phyloP scores from a whole-genome alignment of 768 basidiomycete genomes.

The Hypsizygus marmoreus region DNA sequence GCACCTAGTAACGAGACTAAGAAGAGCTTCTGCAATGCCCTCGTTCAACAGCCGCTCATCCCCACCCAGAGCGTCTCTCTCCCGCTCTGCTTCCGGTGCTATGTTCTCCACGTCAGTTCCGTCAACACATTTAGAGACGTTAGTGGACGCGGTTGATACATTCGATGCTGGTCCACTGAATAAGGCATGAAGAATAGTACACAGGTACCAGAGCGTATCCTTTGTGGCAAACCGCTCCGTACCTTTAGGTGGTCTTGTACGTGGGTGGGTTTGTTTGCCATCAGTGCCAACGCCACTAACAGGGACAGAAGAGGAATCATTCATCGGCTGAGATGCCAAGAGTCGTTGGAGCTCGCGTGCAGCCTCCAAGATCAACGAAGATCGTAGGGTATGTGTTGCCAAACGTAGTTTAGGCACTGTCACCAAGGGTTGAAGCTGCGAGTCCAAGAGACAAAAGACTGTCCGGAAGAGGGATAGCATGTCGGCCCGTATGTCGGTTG shows the following conservation, averaged over 20 bases:
- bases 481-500: slow-evolving; percentile 28
- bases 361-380: slow-evolving; percentile 38
- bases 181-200: slow-evolving; percentile 42
- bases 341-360: slow-evolving; percentile 39
- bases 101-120: too few relatives aligned
- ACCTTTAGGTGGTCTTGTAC: slow-evolving; percentile 25
- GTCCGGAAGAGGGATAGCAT: slow-evolving; percentile 29
- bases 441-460: slow-evolving; percentile 18
- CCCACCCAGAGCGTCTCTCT: background rate
- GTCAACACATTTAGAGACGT: too few relatives aligned
- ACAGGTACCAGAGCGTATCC: slow-evolving; percentile 57
- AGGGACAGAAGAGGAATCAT: slow-evolving; percentile 1
- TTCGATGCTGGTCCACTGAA: slow-evolving; percentile 26
- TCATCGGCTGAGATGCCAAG: slow-evolving; percentile 16
- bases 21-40: slow-evolving; percentile 16
- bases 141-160: too few relatives aligned
- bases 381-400: slow-evolving; percentile 19
- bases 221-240: slow-evolving; percentile 44
- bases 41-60: slow-evolving; percentile 12
- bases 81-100: background rate
- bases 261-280: slow-evolving; percentile 5
- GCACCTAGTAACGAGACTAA: slow-evolving; percentile 16
- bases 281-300: slow-evolving; percentile 5
- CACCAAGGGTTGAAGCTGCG: slow-evolving; percentile 6
- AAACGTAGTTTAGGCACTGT: slow-evolving; percentile 14